Evolutionary conservation across 176 grass and related monocot species (phyloP).

Genomic region (Olyra latifolia): DNA sequence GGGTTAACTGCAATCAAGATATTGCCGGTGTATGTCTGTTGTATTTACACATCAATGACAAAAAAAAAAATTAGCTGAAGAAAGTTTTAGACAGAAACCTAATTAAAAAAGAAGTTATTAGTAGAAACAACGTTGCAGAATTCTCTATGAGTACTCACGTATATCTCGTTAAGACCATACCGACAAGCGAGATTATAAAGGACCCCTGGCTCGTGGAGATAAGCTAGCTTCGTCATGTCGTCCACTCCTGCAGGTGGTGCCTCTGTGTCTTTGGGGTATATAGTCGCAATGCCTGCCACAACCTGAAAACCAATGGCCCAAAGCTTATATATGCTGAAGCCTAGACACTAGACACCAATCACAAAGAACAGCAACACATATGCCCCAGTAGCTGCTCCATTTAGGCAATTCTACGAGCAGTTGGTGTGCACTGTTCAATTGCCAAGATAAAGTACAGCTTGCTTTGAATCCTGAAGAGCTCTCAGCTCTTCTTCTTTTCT

Average conservation of each 20-base stretch:
- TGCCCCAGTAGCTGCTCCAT: neutral
- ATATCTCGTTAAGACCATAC: constrained; percentile 85
- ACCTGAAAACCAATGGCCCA: constrained; percentile 44
- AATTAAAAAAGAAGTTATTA: too few species aligned
- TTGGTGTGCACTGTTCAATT: neutral
- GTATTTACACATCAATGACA: neutral
- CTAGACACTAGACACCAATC: neutral
- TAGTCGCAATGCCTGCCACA: constrained; percentile 61
- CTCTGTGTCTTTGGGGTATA: constrained; percentile 91
- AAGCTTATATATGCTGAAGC: neutral
- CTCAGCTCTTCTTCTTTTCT: neutral
- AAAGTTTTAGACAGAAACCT: neutral
- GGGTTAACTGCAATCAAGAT: constrained; percentile 98
- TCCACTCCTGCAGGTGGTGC: constrained; percentile 84
- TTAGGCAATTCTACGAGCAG: neutral
- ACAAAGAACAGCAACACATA: neutral
- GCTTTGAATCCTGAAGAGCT: neutral
- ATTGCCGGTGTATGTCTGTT: constrained; percentile 92
- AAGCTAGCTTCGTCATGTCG: constrained; percentile 96
- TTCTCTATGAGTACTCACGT: constrained; percentile 51
- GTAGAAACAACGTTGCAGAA: neutral
- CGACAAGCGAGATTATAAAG: constrained; percentile 69
- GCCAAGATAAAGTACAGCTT: neutral
- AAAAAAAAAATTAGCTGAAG: neutral
- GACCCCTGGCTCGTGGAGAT: constrained; percentile 93